phyloP scores from a whole-genome alignment of 2,329 filamentous ascomycete genomes.

The Talaromyces sp. region DNA sequence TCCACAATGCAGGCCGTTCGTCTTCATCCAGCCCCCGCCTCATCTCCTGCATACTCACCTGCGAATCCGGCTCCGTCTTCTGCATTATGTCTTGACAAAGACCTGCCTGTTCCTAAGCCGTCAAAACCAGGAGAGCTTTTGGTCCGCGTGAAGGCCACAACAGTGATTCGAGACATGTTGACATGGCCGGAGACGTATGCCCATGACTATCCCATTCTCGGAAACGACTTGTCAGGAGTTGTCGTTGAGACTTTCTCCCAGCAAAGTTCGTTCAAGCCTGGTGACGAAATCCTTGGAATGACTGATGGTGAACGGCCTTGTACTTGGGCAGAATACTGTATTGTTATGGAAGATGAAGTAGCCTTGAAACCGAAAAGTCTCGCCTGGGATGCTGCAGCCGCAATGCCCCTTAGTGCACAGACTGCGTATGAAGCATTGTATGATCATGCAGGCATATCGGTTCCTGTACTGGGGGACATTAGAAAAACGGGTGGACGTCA shows the following conservation, averaged over 20 bases:
- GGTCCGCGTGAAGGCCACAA: slow-evolving; percentile 25
- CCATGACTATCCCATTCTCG: slow-evolving; percentile 19
- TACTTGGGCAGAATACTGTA: slow-evolving; percentile 29
- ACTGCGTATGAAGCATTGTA: slow-evolving; percentile 35
- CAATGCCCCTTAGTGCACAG: slow-evolving; percentile 28
- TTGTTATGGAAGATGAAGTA: slow-evolving; percentile 25
- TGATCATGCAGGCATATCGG: slow-evolving; percentile 24
- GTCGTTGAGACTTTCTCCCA: slow-evolving; percentile 15
- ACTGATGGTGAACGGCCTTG: slow-evolving; percentile 21
- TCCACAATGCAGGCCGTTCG: slow-evolving; percentile 25
- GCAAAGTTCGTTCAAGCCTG: slow-evolving; percentile 22
- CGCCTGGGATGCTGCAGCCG: slow-evolving; percentile 25
- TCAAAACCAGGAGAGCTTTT: slow-evolving; percentile 21
- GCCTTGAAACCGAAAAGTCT: slow-evolving; percentile 24
- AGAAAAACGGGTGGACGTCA: not conserved
- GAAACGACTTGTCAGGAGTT: slow-evolving; percentile 22
- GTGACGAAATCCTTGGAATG: slow-evolving; percentile 32
- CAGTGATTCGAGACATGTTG: slow-evolving; percentile 25
- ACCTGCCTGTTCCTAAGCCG: slow-evolving; percentile 23
- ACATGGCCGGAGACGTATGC: slow-evolving; percentile 31
- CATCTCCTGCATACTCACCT: slow-evolving; percentile 21
- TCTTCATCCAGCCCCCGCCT: slow-evolving; percentile 22
- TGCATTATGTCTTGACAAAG: slow-evolving; percentile 22
- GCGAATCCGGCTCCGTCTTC: slow-evolving; percentile 28
- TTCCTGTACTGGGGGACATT: slow-evolving; percentile 6